Evolutionary conservation across 2,329 filamentous ascomycete species (phyloP).

Genomic region (Salinomyces thailandicus): DNA sequence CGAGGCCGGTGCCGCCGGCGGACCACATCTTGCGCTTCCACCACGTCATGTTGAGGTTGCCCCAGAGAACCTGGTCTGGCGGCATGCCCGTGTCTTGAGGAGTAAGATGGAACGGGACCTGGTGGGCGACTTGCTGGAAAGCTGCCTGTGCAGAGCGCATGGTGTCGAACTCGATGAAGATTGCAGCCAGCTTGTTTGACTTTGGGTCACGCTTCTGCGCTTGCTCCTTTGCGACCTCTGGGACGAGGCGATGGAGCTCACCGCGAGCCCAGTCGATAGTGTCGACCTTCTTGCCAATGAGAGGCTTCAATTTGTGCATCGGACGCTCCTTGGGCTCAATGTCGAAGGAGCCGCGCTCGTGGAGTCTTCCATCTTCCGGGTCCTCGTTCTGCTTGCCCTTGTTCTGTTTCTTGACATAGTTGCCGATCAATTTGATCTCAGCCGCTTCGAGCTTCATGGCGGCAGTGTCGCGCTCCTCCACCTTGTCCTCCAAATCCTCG

Average conservation of each 20-base stretch:
- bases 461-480: slow-evolving; percentile 34
- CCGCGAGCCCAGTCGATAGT: slow-evolving; percentile 78
- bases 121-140: slow-evolving; percentile 44
- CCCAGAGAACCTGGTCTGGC: slow-evolving; percentile 34
- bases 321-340: slow-evolving; percentile 53
- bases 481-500: slow-evolving; percentile 32
- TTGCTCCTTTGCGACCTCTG: slow-evolving; percentile 59
- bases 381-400: slow-evolving; percentile 2
- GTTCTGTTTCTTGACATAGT: slow-evolving; percentile 19
- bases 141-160: slow-evolving; percentile 76
- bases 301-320: slow-evolving; percentile 48
- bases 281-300: slow-evolving; percentile 72
- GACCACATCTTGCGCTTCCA: slow-evolving; percentile 23
- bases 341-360: slow-evolving; percentile 36
- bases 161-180: slow-evolving; percentile 78
- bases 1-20: slow-evolving; percentile 28
- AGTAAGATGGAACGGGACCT: slow-evolving; percentile 23
- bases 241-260: slow-evolving; percentile 62
- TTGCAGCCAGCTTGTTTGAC: slow-evolving; percentile 56
- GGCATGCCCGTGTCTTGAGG: slow-evolving; percentile 32
- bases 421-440: slow-evolving; percentile 32
- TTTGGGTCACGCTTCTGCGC: slow-evolving; percentile 55
- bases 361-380: slow-evolving; percentile 28
- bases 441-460: slow-evolving; percentile 34
- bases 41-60: slow-evolving; percentile 31